These are phyloP conservation scores for Lepraria neglecta DNA, from an alignment of 495 filamentous ascomycete genomes.

Conservation along the genomic window DNA sequence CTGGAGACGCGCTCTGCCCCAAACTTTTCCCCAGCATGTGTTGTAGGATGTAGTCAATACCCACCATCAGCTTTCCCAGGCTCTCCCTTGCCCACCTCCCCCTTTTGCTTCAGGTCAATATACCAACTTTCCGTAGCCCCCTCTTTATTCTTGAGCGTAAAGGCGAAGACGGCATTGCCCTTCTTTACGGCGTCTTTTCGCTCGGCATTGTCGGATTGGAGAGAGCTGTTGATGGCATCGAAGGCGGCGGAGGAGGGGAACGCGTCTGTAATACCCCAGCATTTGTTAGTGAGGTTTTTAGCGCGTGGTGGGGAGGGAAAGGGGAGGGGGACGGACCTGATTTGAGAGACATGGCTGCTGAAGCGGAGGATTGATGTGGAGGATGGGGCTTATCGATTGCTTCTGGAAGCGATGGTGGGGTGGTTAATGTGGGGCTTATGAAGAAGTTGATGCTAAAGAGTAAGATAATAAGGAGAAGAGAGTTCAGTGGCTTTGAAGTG, in stretches of 20 bases:
- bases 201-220: conserved; percentile 62
- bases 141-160: conserved; percentile 80
- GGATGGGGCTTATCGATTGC: not conserved
- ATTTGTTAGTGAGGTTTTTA: not conserved
- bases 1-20: too few species aligned
- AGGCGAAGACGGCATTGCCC: conserved; percentile 81
- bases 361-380: not conserved
- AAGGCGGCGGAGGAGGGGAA: conserved; percentile 91
- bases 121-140: conserved; percentile 80
- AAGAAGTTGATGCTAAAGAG: not conserved
- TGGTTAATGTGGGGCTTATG: not conserved
- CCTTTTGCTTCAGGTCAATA: conserved; percentile 90
- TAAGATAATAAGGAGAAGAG: not conserved
- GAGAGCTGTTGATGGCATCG: conserved; percentile 73
- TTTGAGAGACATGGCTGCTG: conserved; percentile 69
- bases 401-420: too few species aligned
- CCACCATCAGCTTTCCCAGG: conserved; percentile 74
- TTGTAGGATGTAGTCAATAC: conserved; percentile 27
- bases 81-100: conserved; percentile 69
- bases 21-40: not conserved
- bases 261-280: conserved; percentile 48
- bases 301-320: not conserved
- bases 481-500: conserved; percentile 11
- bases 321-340: conserved; percentile 50
- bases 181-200: conserved; percentile 83